Evolutionary conservation across 495 filamentous ascomycete genomes (phyloP), one percentile per base, ranked within the genome.

Genomic region (Podospora fimiseda): DNA sequence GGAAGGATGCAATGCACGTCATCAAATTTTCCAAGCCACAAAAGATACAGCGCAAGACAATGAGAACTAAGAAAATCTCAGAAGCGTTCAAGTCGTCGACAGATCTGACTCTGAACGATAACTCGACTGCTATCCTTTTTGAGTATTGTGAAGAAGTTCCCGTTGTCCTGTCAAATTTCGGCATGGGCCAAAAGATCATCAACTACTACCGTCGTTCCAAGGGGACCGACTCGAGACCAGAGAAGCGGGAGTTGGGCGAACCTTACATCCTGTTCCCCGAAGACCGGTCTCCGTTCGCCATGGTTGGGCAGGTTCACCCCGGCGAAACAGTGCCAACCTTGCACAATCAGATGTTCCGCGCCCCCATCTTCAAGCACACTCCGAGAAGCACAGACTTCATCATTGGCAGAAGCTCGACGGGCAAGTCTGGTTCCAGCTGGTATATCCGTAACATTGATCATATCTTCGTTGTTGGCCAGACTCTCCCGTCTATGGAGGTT

Each of bases 81-180:
- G 80, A 84, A 14, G 71, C 94, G 11, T 96, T 88, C 71, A 74
- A 77, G 33, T 82, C 75, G 14, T 84, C 89, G 2, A 82, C 83
- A 51, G 84, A 94, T 50, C 77, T 99, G 13, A 86, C 85, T 1
- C 67, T 95, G 60, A 86, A 83, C 51, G 93, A 99, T 64, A 95
- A 91, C 62, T 90, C 94, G 0, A 84, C 80, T 20, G 83, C 86
- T 14, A 73, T 96, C 8, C 76, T 99, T 14, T 82, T 96, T 27
- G 93, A 99, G 70, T 97, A 97, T 69, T 93, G 89, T 9, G 93
- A 99, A 64, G 89, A 97, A 66, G 86, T 87, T 50, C 93, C 93
- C 1, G 86, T 81, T 11, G 87, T 91, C 51, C 75, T 99, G 55
- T 96, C 93, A 7, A 94, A 95, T 67, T 92, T 96, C 57, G 93